phyloP scores from a whole-genome alignment of 1,139 yeast genomes.

The Magnusiomyces ingens region DNA sequence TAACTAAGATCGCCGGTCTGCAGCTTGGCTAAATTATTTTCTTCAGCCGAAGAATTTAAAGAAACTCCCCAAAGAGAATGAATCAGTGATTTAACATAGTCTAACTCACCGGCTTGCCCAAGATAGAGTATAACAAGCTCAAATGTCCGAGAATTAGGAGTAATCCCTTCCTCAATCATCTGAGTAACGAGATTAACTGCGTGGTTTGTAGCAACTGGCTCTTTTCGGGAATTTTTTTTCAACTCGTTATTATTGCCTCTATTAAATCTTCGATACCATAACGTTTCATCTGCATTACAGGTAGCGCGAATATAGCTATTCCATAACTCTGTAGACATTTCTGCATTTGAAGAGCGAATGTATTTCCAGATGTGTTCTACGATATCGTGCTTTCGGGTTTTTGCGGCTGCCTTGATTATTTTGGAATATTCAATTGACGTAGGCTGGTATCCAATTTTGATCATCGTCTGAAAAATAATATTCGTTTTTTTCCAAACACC shows the following conservation, averaged over 20 bases:
- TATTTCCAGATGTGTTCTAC: slow-evolving; percentile 29
- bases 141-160: slow-evolving; percentile 29
- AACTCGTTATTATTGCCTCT: slow-evolving; percentile 1
- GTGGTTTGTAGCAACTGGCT: slow-evolving; percentile 21
- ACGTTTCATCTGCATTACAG: slow-evolving; percentile 29
- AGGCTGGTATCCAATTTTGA: slow-evolving; percentile 20
- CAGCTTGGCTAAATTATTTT: slow-evolving; percentile 2
- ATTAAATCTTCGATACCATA: slow-evolving; percentile 23
- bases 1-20: slow-evolving; percentile 18
- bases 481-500: slow-evolving; percentile 8
- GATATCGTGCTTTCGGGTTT: slow-evolving; percentile 19
- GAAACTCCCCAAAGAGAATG: slow-evolving; percentile 29
- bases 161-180: slow-evolving; percentile 27
- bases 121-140: slow-evolving; percentile 29
- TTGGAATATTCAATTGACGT: slow-evolving; percentile 25
- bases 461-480: slow-evolving; percentile 16
- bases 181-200: slow-evolving; percentile 25
- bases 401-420: slow-evolving; percentile 27
- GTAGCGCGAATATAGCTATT: slow-evolving; percentile 32
- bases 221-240: slow-evolving; percentile 2
- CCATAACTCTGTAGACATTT: slow-evolving; percentile 28
- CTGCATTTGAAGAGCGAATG: slow-evolving; percentile 14
- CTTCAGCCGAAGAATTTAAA: slow-evolving; percentile 11
- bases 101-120: slow-evolving; percentile 26
- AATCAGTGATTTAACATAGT: slow-evolving; percentile 21